Percentiles rank a stretch among this genome's conserved stretches.
These are phyloP conservation scores for Parsonsia alboflavescens DNA, from an alignment of 257 asterid species.

Conservation along the genomic window DNA sequence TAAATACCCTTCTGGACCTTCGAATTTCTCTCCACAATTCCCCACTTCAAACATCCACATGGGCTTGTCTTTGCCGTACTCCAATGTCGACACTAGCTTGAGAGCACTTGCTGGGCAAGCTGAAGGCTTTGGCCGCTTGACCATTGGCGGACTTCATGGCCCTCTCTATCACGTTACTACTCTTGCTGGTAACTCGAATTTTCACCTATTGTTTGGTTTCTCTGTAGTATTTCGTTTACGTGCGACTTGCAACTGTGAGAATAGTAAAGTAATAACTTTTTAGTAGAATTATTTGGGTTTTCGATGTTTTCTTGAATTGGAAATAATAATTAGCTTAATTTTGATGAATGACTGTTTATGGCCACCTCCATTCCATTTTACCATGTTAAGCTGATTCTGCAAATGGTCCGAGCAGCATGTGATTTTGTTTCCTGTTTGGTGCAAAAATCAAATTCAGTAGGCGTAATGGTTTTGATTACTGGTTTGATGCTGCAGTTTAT, in stretches of 20 bases:
- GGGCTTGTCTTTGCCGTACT: constrained; percentile 39
- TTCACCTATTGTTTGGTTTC: neutral
- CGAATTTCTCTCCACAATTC: neutral
- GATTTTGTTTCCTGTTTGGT: neutral
- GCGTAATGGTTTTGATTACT: neutral
- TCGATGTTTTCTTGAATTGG: neutral
- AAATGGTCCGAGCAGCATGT: neutral
- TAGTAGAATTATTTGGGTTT: neutral
- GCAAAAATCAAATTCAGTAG: neutral
- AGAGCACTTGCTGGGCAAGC: constrained; percentile 41
- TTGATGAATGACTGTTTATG: neutral
- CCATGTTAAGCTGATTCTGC: neutral
- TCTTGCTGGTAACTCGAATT: constrained; percentile 21
- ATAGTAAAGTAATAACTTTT: neutral
- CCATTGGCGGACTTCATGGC: constrained; percentile 48
- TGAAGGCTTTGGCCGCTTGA: constrained; percentile 43
- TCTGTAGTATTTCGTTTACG: neutral
- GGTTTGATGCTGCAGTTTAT: neutral
- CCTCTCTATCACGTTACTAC: constrained; percentile 34
- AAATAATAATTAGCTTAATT: neutral
- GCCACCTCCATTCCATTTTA: neutral
- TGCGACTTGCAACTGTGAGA: neutral
- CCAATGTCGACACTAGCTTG: constrained; percentile 30
- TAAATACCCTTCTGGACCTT: constrained; percentile 5
- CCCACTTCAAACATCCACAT: constrained; percentile 2